Conservation (phyloP, 2,329 filamentous ascomycete genomes). For the Calonectria hawksworthii region DNA sequence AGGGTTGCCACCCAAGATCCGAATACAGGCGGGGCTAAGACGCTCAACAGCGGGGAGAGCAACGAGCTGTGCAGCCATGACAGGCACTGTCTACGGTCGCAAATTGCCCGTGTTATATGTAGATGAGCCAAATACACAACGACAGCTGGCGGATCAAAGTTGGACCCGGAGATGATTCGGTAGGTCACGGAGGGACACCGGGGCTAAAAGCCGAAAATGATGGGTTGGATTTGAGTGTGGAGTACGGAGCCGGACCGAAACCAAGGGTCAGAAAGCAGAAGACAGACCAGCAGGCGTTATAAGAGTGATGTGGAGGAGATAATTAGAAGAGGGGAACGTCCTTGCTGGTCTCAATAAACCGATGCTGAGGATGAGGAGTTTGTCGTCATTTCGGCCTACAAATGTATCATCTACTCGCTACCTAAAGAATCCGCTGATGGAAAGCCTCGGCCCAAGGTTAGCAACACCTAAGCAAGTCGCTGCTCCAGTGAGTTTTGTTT, state of each 20-base stretch:
- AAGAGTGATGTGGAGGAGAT: not conserved
- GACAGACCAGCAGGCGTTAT: too few relatives aligned
- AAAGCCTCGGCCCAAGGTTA: constrained; percentile 40
- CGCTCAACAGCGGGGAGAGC: constrained; percentile 81
- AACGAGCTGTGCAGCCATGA: constrained; percentile 74
- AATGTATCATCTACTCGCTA: not conserved
- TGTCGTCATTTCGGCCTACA: constrained; percentile 29
- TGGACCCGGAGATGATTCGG: not conserved
- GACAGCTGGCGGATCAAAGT: not conserved
- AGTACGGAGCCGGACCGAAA: constrained; percentile 21
- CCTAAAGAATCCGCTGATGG: constrained; percentile 13
- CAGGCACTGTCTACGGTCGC: not conserved
- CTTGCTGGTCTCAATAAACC: not conserved
- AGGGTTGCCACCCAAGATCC: constrained; percentile 92
- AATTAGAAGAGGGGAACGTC: not conserved
- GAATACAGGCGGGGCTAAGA: constrained; percentile 82
- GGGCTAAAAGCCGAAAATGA: constrained; percentile 5
- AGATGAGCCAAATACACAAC: not conserved
- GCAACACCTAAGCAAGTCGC: not conserved
- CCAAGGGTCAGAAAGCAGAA: not conserved
- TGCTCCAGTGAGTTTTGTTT: not conserved
- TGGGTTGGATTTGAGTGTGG: not conserved
- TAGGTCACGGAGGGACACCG: not conserved
- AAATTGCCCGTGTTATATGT: not conserved
- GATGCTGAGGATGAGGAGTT: not conserved